These are phyloP conservation scores for Brettanomyces bruxellensis DNA, from an alignment of 805 yeast species.

Conservation along the genomic window DNA sequence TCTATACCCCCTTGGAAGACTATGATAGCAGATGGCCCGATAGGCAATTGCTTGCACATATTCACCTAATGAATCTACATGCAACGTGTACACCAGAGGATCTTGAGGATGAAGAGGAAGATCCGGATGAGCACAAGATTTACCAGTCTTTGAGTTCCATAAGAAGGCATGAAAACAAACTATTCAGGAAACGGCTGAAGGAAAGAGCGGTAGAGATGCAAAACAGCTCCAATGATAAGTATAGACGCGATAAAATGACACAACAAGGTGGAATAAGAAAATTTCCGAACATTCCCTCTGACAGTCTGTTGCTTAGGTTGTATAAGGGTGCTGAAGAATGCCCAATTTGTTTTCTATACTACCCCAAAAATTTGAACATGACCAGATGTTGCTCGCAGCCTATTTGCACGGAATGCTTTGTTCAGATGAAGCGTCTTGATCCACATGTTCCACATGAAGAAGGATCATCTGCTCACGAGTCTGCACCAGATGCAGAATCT, in stretches of 20 bases:
- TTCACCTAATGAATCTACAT: conserved; percentile 42
- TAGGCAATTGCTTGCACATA: conserved; percentile 46
- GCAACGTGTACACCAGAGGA: conserved; percentile 38
- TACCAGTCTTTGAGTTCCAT: conserved; percentile 37
- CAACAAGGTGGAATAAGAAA: conserved; percentile 17
- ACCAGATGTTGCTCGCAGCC: conserved; percentile 90
- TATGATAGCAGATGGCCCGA: conserved; percentile 65
- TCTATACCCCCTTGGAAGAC: conserved; percentile 82
- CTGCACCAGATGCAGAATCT: conserved; percentile 8
- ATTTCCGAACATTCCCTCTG: conserved; percentile 28
- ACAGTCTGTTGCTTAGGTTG: conserved; percentile 43
- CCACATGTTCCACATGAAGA: conserved; percentile 91
- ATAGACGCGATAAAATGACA: conserved; percentile 20
- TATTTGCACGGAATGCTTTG: conserved; percentile 94
- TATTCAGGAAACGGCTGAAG: conserved; percentile 30
- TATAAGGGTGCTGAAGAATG: conserved; percentile 74
- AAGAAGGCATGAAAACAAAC: conserved; percentile 42
- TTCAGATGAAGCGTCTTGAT: conserved; percentile 81
- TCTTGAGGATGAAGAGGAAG: conserved; percentile 46
- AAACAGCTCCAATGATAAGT: conserved; percentile 25
- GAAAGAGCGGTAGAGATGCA: conserved; percentile 30
- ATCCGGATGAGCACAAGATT: conserved; percentile 50
- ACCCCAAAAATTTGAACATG: conserved; percentile 67
- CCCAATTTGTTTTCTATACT: conserved; percentile 87
- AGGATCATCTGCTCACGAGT: conserved; percentile 14